Evolutionary conservation across 257 asterid species (phyloP).

Genomic region (Fraxinus excelsior): DNA sequence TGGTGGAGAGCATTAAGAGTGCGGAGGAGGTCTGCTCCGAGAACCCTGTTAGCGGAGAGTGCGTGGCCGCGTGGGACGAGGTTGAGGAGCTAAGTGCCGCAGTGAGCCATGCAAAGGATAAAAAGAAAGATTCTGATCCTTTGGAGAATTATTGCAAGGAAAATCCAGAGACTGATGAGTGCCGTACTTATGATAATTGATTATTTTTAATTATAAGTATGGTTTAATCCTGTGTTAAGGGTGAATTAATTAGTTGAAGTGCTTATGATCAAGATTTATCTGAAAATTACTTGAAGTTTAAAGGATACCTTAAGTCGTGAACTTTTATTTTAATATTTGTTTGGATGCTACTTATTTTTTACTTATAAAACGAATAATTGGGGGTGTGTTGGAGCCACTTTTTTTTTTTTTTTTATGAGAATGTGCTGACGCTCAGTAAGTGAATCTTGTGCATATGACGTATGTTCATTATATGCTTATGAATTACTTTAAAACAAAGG

Average conservation of each 20-base stretch:
- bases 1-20: neutral
- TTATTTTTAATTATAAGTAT: neutral
- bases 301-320: too few species aligned
- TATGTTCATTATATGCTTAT: too few species aligned
- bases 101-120: conserved; percentile 38
- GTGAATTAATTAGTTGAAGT: neutral
- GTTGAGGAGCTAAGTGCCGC: conserved; percentile 7
- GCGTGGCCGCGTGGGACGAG: conserved; percentile 9
- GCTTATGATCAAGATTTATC: neutral
- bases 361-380: too few species aligned
- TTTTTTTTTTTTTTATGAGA: too few species aligned
- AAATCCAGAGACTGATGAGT: conserved; percentile 62
- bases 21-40: neutral
- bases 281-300: too few species aligned
- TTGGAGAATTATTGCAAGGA: conserved; percentile 81
- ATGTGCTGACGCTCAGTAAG: too few species aligned
- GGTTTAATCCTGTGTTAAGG: neutral
- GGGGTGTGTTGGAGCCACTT: too few species aligned
- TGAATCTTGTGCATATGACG: too few species aligned
- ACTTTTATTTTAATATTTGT: too few species aligned
- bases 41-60: neutral
- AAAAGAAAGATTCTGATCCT: conserved; percentile 37
- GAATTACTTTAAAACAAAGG: too few species aligned
- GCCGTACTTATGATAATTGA: conserved; percentile 46
- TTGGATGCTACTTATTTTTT: too few species aligned